These are phyloP conservation scores for Cryptococcus wingfieldii DNA, from an alignment of 1,284 basidiomycete genomes.

Conservation along the genomic window DNA sequence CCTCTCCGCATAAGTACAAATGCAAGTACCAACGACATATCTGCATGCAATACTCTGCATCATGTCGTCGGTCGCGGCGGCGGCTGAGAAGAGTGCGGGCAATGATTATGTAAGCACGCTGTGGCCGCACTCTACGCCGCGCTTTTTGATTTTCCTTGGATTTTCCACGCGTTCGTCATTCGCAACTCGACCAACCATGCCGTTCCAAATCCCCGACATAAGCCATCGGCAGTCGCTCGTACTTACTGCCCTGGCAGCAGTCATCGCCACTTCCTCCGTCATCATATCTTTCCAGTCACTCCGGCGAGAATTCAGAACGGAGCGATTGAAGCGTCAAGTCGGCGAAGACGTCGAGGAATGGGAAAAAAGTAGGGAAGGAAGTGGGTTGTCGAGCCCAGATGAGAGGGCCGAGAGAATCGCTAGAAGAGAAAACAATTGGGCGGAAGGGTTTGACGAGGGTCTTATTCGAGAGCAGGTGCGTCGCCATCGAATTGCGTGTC, in stretches of 20 bases:
- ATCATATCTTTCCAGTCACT: conserved; percentile 47
- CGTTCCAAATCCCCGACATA: conserved; percentile 7
- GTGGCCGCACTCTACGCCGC: too few relatives aligned
- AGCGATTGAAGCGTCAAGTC: conserved; percentile 44
- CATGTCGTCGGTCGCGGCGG: too few relatives aligned
- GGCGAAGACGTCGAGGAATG: conserved; percentile 45
- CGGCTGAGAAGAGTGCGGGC: too few relatives aligned
- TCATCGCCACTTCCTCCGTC: conserved; percentile 37
- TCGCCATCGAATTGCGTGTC: background rate
- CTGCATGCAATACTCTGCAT: too few relatives aligned
- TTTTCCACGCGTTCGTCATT: too few relatives aligned
- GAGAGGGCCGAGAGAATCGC: conserved; percentile 27
- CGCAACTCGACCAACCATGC: background rate
- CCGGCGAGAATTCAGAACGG: conserved; percentile 42
- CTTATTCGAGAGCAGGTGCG: conserved; percentile 63
- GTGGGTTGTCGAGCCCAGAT: conserved; percentile 24
- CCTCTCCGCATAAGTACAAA: too few relatives aligned
- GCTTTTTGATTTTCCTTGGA: too few relatives aligned
- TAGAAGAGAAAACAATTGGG: conserved; percentile 31
- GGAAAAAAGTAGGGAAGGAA: conserved; percentile 28
- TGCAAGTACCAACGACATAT: too few relatives aligned
- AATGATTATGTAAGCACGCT: too few relatives aligned
- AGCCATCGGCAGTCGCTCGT: conserved; percentile 33
- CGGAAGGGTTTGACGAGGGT: conserved; percentile 62
- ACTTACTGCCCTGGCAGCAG: conserved; percentile 41